A percentile compares a stretch with the other conserved stretches of the same genome.
These are phyloP conservation scores for Neonectria faginata DNA, from an alignment of 2,329 filamentous ascomycete species.

Conservation along the genomic window DNA sequence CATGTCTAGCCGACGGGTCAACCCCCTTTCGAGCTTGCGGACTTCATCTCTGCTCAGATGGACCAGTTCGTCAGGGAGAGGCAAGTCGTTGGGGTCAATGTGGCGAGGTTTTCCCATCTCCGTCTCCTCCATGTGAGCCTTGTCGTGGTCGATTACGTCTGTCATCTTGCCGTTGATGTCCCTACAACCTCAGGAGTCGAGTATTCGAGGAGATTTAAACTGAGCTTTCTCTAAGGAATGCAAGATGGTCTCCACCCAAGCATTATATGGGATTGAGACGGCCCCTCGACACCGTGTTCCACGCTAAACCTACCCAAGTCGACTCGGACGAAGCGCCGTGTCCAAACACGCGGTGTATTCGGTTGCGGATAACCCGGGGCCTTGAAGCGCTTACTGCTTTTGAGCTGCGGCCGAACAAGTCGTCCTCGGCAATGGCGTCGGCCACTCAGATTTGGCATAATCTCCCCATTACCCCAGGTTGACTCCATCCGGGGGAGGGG, in stretches of 20 bases:
- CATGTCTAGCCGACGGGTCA: conserved; percentile 21
- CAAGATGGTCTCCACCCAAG: background rate
- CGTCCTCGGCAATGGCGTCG: conserved; percentile 9
- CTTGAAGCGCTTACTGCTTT: conserved; percentile 1
- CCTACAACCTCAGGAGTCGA: background rate
- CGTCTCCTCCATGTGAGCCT: conserved; percentile 13
- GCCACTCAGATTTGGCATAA: background rate
- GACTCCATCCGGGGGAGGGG: background rate
- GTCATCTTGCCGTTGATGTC: background rate
- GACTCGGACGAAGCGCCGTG: conserved; percentile 22
- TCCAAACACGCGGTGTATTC: background rate
- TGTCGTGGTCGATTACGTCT: conserved; percentile 14
- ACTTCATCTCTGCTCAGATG: conserved; percentile 16
- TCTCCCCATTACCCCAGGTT: conserved; percentile 20
- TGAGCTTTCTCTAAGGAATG: background rate
- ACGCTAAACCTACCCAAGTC: conserved; percentile 4
- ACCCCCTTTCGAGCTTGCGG: conserved; percentile 5
- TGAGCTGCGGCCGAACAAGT: conserved; percentile 12
- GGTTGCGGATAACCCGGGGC: conserved; percentile 6
- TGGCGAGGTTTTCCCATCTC: conserved; percentile 20
- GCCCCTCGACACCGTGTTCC: background rate
- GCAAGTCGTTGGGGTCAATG: conserved; percentile 16
- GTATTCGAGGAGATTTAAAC: background rate
- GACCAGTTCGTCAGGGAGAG: conserved; percentile 14
- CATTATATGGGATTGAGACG: conserved; percentile 4